Evolutionary conservation across 2,329 filamentous ascomycete genomes (phyloP).

Genomic region (Simplicillium aogashimaense): DNA sequence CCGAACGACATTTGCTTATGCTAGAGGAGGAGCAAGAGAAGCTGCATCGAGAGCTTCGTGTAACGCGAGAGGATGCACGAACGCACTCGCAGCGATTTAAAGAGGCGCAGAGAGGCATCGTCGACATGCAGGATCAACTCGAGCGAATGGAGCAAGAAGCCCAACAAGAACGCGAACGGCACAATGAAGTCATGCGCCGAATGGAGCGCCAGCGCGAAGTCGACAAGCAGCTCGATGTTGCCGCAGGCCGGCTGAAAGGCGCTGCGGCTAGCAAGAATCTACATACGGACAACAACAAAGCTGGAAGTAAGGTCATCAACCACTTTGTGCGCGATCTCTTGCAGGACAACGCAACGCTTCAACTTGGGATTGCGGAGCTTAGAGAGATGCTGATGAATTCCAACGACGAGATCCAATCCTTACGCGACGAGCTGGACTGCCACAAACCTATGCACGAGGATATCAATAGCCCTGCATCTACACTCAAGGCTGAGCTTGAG

Average conservation of each 20-base stretch:
- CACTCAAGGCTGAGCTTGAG: conserved; percentile 63
- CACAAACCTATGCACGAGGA: conserved; percentile 59
- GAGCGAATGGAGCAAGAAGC: conserved; percentile 82
- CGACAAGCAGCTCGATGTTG: conserved; percentile 71
- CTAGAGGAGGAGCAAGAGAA: conserved; percentile 74
- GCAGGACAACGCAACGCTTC: conserved; percentile 88
- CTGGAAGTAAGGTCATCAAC: conserved; percentile 63
- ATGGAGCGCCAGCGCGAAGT: conserved; percentile 78
- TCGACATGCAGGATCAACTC: conserved; percentile 74
- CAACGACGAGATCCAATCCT: conserved; percentile 83
- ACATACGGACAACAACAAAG: conserved; percentile 40
- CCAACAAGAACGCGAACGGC: conserved; percentile 67
- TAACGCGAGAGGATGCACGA: conserved; percentile 64
- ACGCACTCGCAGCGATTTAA: conserved; percentile 76
- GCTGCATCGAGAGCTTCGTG: conserved; percentile 57
- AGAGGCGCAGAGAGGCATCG: conserved; percentile 70
- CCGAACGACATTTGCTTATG: conserved; percentile 70
- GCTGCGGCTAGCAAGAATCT: conserved; percentile 63
- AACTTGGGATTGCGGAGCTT: conserved; percentile 83
- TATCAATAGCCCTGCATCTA: conserved; percentile 32
- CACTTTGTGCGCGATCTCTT: conserved; percentile 94
- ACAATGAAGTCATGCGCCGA: conserved; percentile 68
- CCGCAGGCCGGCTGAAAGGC: conserved; percentile 71
- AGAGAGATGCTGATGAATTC: conserved; percentile 84
- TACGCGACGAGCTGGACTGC: conserved; percentile 71